Conservation (phyloP, 1,284 basidiomycete genomes). For the Cryptococcus jaspeensis region DNA sequence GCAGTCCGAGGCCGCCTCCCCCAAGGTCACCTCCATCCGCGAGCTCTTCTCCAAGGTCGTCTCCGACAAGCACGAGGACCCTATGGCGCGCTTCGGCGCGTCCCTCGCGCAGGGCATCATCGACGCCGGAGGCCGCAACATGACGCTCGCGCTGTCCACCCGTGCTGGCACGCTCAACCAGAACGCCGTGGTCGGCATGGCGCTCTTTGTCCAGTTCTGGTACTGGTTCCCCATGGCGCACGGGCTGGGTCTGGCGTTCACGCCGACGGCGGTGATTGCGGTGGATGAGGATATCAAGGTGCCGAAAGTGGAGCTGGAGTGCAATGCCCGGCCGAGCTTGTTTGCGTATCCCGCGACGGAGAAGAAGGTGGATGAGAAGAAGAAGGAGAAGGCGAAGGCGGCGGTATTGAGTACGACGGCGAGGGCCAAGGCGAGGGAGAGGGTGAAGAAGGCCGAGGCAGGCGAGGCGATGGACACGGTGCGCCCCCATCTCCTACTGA, state of each 20-base stretch:
- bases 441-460: constrained; percentile 65
- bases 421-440: constrained; percentile 87
- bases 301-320: constrained; percentile 85
- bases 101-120: constrained; percentile 92
- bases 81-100: constrained; percentile 94
- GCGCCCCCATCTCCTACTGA: constrained; percentile 32
- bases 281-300: constrained; percentile 81
- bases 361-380: constrained; percentile 86
- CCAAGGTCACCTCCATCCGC: constrained; percentile 74
- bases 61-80: constrained; percentile 93
- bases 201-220: constrained; percentile 96
- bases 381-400: constrained; percentile 81
- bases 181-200: constrained; percentile 91
- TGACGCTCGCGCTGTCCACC: constrained; percentile 87
- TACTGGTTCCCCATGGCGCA: constrained; percentile 99
- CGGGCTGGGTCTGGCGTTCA: constrained; percentile 84
- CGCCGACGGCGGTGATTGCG: constrained; percentile 90
- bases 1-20: constrained; percentile 83
- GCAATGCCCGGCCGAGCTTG: constrained; percentile 79
- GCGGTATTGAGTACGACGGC: constrained; percentile 94
- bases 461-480: constrained; percentile 79
- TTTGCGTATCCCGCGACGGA: constrained; percentile 84
- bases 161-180: constrained; percentile 84
- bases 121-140: constrained; percentile 92
- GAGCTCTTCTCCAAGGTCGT: constrained; percentile 83